Conservation (phyloP, 306 rosid species). For the Aeschynomene evenia region DNA sequence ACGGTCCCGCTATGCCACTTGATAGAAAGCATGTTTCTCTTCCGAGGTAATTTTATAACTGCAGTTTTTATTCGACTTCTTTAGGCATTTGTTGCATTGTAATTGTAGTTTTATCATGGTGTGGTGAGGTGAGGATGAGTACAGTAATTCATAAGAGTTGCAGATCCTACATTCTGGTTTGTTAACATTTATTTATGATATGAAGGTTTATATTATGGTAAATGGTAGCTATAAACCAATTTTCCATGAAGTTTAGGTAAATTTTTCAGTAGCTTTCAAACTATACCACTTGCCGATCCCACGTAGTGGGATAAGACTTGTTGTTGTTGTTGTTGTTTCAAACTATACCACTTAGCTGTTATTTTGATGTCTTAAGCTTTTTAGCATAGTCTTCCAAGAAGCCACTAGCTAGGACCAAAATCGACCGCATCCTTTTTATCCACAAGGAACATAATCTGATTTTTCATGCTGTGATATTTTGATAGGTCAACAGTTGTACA, state of each 20-base stretch:
- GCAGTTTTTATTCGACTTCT: conserved; percentile 13
- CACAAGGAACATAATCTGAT: background rate
- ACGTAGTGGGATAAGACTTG: too few relatives aligned
- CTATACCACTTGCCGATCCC: too few relatives aligned
- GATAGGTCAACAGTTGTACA: conserved; percentile 88
- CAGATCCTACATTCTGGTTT: background rate
- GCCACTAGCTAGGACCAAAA: conserved; percentile 15
- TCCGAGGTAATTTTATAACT: conserved; percentile 67
- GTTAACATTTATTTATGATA: background rate
- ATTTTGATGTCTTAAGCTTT: conserved; percentile 18
- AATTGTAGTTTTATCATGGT: background rate
- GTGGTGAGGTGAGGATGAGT: background rate
- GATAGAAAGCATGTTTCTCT: conserved; percentile 92
- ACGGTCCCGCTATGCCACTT: conserved; percentile 74
- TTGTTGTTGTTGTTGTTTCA: too few relatives aligned
- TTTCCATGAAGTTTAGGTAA: background rate
- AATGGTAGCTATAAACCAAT: background rate
- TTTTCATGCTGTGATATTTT: conserved; percentile 5
- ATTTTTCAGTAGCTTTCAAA: too few relatives aligned
- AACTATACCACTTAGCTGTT: conserved; percentile 18
- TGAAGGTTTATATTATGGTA: background rate
- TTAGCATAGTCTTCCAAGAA: background rate
- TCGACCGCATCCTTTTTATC: conserved; percentile 2
- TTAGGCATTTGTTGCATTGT: background rate
- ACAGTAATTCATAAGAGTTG: background rate